Base-by-base conservation (phyloP, 331 rosid species). In the Dryas integrifolia region DNA sequence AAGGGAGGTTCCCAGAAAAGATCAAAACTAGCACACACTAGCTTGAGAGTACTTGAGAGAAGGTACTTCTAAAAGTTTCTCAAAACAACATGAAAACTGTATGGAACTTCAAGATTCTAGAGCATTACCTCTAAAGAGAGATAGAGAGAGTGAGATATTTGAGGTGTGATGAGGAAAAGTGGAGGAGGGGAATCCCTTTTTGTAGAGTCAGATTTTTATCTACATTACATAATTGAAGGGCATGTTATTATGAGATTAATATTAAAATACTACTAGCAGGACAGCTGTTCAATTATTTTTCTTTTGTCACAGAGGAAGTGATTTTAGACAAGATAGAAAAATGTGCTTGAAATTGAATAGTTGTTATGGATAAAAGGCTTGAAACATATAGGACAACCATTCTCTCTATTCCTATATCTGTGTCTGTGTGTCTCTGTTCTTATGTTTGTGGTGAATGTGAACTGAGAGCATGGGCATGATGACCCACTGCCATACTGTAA, bases 171-270 rank as follows among this genome's bases (percentile, higher is more conserved):
- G 44, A 67, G 57, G 76, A 56, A 46, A 57, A 48, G 16, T 7
- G 5, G 45, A 40, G 53, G 53, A 30, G 66, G 7, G 49, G 18
- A 49, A 3, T 50, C 10, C 75, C 65, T 13, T 50, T 26, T 49
- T 73, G 63, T 73, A 79, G 66, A 30, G 64, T 47, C 16, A 4
- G 43, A 41, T 26, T 79, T 67, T 73, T 35, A 70, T 35, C 66
- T 43, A 63, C 64, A 21, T 11, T 46, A 15, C 41, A 35, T 46
- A 67, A 9, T 55, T n/a, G n/a, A 40, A 9, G 24, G 13, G 44
- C 35, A 30, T 30, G 35, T 30, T 30, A 30, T 46, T 6, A 5
- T 26, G 47, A 24, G 47, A 72, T 45, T 58, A 30, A 30, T 30
- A 6, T 44, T 58, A 21, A 6, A 30, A 55, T 16, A 21, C 16